A percentile compares a stretch with the other conserved stretches of the same genome.
Conservation (phyloP, 83 land plant genomes). For the Thuja plicata region DNA sequence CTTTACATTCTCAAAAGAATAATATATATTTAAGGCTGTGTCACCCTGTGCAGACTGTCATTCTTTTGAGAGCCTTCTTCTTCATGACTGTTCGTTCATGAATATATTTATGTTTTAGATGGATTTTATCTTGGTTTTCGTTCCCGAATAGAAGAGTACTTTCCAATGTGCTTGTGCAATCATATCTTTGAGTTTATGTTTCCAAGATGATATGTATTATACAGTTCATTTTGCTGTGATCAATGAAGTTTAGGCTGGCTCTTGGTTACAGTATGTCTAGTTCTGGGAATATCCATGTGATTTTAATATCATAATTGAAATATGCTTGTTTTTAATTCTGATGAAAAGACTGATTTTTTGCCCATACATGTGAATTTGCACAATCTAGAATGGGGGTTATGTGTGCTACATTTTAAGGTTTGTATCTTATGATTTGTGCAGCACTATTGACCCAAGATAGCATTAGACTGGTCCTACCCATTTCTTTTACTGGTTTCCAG, state of each 20-base stretch:
- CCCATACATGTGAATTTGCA: constrained; percentile 4
- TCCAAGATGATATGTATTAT: constrained; percentile 9
- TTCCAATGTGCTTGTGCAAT: constrained; percentile 5
- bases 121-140: constrained; percentile 10
- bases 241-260: neutral
- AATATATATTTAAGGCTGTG: constrained; percentile 3
- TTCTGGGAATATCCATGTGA: neutral
- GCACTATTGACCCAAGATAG: neutral
- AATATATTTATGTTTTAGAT: neutral
- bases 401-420: neutral
- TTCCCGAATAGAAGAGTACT: constrained; percentile 9
- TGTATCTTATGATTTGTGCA: neutral
- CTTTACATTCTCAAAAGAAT: neutral
- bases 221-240: constrained; percentile 1
- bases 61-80: constrained; percentile 1
- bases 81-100: constrained; percentile 12
- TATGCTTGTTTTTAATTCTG: neutral
- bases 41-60: neutral
- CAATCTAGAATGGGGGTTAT: neutral
- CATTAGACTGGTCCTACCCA: constrained; percentile 4
- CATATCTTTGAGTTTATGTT: constrained; percentile 6
- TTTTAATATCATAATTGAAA: neutral
- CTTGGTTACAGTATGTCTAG: neutral
- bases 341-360: neutral
- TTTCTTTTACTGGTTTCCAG: neutral